A percentile compares a stretch with the other conserved stretches of the same genome.
Conservation (phyloP, 345 rosid species). For the Lagerstroemia speciosa region DNA sequence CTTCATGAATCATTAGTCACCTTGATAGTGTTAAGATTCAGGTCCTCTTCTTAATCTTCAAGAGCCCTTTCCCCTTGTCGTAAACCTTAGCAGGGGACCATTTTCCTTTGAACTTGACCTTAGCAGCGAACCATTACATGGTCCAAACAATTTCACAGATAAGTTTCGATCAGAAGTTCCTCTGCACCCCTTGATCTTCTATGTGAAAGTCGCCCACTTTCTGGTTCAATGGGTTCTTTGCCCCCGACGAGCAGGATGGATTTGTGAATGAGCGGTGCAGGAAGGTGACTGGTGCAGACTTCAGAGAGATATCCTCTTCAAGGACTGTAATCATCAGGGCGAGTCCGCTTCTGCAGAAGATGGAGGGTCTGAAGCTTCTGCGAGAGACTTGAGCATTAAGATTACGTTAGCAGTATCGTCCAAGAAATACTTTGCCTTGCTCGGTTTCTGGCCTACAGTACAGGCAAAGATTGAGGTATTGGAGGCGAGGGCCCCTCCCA, state of each 20-base stretch:
- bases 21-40: background rate
- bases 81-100: background rate
- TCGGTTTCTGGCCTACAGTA: conserved; percentile 93
- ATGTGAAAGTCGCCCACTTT: background rate
- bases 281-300: background rate
- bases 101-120: too few relatives aligned
- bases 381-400: conserved; percentile 53
- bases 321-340: conserved; percentile 18
- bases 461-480: conserved; percentile 60
- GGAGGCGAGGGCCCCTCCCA: conserved; percentile 31
- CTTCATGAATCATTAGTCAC: background rate
- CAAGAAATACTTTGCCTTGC: conserved; percentile 89
- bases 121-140: background rate
- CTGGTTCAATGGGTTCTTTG: background rate
- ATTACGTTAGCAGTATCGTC: conserved; percentile 54
- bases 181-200: background rate
- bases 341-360: conserved; percentile 19
- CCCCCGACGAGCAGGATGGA: background rate
- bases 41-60: background rate
- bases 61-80: background rate
- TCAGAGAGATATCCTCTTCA: background rate
- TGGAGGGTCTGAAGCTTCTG: conserved; percentile 46
- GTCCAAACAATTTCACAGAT: background rate
- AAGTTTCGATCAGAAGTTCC: background rate
- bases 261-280: background rate